phyloP scores from a whole-genome alignment of 345 rosid genomes.

The Arabidopsis suecica region DNA sequence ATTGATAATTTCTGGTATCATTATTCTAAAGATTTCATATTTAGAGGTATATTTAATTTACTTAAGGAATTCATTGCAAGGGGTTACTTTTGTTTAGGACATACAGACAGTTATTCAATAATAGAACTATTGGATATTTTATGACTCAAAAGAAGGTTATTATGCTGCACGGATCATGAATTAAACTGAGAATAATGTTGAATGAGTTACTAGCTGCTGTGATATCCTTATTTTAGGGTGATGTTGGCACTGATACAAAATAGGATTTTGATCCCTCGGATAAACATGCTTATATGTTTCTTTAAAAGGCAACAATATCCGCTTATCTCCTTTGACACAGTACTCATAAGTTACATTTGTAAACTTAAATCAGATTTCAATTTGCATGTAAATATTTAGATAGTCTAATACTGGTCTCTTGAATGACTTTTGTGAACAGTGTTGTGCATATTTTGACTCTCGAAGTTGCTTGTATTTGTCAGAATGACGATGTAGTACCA shows the following conservation, averaged over 20 bases:
- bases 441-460: constrained; percentile 30
- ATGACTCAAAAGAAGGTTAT: constrained; percentile 20
- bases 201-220: constrained; percentile 17
- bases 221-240: constrained; percentile 18
- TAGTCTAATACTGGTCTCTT: constrained; percentile 16
- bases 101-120: background rate
- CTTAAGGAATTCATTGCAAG: constrained; percentile 9
- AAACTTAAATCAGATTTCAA: constrained; percentile 20
- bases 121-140: constrained; percentile 6
- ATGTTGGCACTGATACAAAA: constrained; percentile 30
- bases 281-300: background rate
- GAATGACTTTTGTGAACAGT: constrained; percentile 21
- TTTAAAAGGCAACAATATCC: constrained; percentile 4
- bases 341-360: constrained; percentile 8
- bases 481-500: constrained; percentile 88
- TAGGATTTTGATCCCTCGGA: constrained; percentile 19
- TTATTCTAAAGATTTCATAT: constrained; percentile 18
- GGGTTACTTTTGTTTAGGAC: constrained; percentile 12
- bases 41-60: constrained; percentile 4
- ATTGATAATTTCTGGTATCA: constrained; percentile 15
- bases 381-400: constrained; percentile 15
- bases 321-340: constrained; percentile 7
- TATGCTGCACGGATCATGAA: constrained; percentile 22
- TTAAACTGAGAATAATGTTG: constrained; percentile 15
- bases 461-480: constrained; percentile 45